Base-by-base conservation (phyloP, 495 filamentous ascomycete genomes). In the Neurospora africana region DNA sequence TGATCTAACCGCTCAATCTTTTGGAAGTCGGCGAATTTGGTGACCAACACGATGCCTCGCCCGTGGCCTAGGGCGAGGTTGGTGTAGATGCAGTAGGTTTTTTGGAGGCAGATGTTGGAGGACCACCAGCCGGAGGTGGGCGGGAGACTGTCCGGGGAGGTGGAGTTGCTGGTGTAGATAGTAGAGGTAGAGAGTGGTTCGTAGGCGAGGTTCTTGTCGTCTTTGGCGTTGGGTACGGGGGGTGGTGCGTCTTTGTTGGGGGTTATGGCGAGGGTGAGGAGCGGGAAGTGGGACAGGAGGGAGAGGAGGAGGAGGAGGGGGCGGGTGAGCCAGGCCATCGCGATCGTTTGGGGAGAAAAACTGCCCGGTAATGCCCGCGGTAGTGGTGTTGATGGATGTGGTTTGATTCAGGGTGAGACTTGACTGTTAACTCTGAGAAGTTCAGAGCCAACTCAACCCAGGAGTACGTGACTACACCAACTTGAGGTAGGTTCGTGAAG, bases 71-170 rank as follows among this genome's bases (percentile, higher is more conserved):
- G 23, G 5, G 68, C 44, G 0, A 41, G 78, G 74, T 81, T 82
- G 35, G 79, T 77, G 68, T 76, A 81, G 72, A 82, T 73, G 73
- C 81, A 82, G 75, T 74, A 82, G n/a, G 69, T 39, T 3, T 17
- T 0, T 30, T 72, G 75, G 30, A 73, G 43, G 72, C 81, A 82
- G 73, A 76, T 76, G 27, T 77, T 75, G 72, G 78, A 73, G 11
- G 76, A 44, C 70, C 74, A 77, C 79, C 79, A 81, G 0, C 75
- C 76, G 5, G 75, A 36, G 19, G 74, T 72, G 15, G 78, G 77
- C 1, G 77, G 73, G 0, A 43, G 7, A 36, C 35, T 15, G 19
- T 68, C 61, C 1, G 61, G 19, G n/a, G 71, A 44, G 38, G 78
- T 78, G 19, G 71, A 30, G 69, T 79, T 81, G 72, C 39, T 69